Evolutionary conservation across 2,329 filamentous ascomycete genomes (phyloP).

Genomic region (Arthroderma sp.): DNA sequence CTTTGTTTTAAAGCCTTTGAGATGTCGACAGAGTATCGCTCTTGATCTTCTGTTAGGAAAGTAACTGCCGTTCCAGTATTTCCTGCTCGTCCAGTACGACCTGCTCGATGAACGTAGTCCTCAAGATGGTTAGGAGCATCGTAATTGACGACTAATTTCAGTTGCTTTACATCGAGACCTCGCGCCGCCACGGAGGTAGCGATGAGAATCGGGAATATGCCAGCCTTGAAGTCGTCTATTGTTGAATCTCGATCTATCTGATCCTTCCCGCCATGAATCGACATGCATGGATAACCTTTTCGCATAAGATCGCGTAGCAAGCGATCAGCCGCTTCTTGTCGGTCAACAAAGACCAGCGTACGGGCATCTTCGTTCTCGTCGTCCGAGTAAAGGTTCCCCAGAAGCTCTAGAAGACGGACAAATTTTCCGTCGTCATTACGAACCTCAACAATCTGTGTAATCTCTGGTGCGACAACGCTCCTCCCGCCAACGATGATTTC

Average conservation of each 20-base stretch:
- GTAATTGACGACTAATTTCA: constrained; percentile 93
- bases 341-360: constrained; percentile 80
- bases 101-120: constrained; percentile 90
- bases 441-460: constrained; percentile 85
- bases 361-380: constrained; percentile 79
- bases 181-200: constrained; percentile 92
- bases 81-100: constrained; percentile 85
- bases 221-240: constrained; percentile 86
- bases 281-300: constrained; percentile 83
- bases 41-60: constrained; percentile 82
- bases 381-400: constrained; percentile 65
- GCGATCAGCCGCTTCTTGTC: constrained; percentile 79
- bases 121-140: constrained; percentile 89
- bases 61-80: constrained; percentile 93
- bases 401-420: constrained; percentile 65
- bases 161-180: constrained; percentile 87
- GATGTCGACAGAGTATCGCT: constrained; percentile 78
- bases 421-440: constrained; percentile 75
- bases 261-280: constrained; percentile 87
- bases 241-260: constrained; percentile 87
- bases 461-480: constrained; percentile 56
- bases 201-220: constrained; percentile 76
- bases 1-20: constrained; percentile 88
- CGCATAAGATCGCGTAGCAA: constrained; percentile 64
- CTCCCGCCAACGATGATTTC: constrained; percentile 87